Base-by-base conservation (phyloP, 768 basidiomycete genomes). In the Leccinellum luteum region DNA sequence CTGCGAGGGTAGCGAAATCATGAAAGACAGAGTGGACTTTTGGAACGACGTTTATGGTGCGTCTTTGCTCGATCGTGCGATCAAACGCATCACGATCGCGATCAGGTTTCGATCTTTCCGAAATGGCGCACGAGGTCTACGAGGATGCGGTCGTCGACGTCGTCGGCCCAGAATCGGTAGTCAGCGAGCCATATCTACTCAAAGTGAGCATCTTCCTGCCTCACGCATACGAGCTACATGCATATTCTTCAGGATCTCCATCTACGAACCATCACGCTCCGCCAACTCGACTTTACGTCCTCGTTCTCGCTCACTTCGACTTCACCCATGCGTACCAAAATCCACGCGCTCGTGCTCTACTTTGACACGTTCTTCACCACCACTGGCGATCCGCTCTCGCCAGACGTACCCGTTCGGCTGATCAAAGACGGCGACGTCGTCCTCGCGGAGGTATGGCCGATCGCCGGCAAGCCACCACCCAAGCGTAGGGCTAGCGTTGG, bases 321-420 rank as follows among this genome's bases (percentile, higher is more conserved):
- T 1, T 77, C 80, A 2, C 74, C 78, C 12, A 81, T 81, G 60
- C 81, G 84, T 32, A 82, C 81, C 5, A 88, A 88, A 68, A 78
- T 90, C 44, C 85, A 85, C 67, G 80, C 90, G 6, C 86, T 98
- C 75, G 79, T 97, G 25, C 84, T 94, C 17, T 96, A 96, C 75
- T 98, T 98, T 66, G 96, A 98, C 74, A 89, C 90, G 0, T 98
- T 94, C 79, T 98, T 98, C 79, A 85, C 85, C 1, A 71, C 76
- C 60, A 44, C 77, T 72, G 28, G 87, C 82, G 75, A 75, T 44
- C 81, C 82, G 1, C 74, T 87, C 6, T 71, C 85, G 0, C 76
- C 81, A 0, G 75, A 75, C 32, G 80, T 80, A 0, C 66, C 80
- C 21, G 87, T 85, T 9, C 79, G 83, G 49, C 64, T 85, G 13